Evolutionary conservation across 257 asterid genomes (phyloP).

Genomic region (Solanum bukasovii): DNA sequence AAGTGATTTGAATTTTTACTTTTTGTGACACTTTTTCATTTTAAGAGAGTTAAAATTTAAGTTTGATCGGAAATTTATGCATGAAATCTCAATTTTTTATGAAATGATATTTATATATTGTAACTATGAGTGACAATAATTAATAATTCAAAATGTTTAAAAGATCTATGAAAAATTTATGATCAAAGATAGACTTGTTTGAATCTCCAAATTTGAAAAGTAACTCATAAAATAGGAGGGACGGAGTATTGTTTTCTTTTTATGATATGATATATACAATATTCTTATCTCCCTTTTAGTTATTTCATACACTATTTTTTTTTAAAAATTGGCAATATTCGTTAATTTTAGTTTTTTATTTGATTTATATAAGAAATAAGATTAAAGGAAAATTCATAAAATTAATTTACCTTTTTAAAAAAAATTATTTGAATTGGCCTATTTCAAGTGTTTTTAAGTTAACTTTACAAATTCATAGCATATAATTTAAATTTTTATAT

Average conservation of each 20-base stretch:
- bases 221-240: too few species aligned
- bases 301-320: too few species aligned
- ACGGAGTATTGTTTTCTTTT: neutral
- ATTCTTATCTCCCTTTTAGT: too few species aligned
- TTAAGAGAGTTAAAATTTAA: rapidly evolving
- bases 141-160: too few species aligned
- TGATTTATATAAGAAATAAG: neutral
- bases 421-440: neutral
- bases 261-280: neutral
- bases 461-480: neutral
- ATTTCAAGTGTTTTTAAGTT: neutral
- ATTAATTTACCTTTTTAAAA: too few species aligned
- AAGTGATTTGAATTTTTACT: neutral
- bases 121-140: neutral
- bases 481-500: neutral
- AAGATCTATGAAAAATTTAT: rapidly evolving
- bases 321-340: neutral
- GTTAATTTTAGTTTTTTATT: too few species aligned
- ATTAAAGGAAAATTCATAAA: neutral
- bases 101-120: too few species aligned
- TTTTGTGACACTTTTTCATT: too few species aligned
- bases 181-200: rapidly evolving
- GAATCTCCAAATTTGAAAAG: too few species aligned
- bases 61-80: rapidly evolving
- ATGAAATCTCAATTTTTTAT: rapidly evolving